Base-by-base conservation (phyloP, 2,329 filamentous ascomycete genomes). In the Cladophialophora chaetospira region DNA sequence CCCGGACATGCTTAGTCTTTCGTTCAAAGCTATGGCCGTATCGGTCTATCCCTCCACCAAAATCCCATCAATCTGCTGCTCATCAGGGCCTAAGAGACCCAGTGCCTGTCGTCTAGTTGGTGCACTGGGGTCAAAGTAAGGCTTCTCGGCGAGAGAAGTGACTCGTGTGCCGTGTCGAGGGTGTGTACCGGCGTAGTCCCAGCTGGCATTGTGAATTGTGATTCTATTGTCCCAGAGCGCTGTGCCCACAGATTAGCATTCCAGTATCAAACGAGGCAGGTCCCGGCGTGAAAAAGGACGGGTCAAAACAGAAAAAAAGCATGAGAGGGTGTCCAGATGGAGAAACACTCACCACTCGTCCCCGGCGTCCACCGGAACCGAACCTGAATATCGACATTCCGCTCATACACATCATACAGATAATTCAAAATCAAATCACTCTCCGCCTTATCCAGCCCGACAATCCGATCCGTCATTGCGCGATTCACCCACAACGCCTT, bases 101-200 rank as follows among this genome's bases (percentile, higher is more conserved):
- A 90, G 70, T 0, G 83, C 85, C 64, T 89, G 77, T 59, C 88
- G 77, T 45, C 87, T 79, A 0, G 85, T 87, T 0, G 86, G 86
- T 1, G 87, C 87, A 8, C 79, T 73, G 0, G 80, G 72, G 51
- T 87, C 80, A 64, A 88, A 90, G 65, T 79, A 86, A n/a, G 88
- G 88, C 75, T 85, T 85, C 73, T 91, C 88, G 0, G 85, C 88
- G 49, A 91, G 71, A 5, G 84, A 77, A 0, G 87, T 90, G 3
- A 91, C 87, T 25, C 88, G 77, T 0, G 87, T 90, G 2, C 88
- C 88, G 68, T 91, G 87, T 35, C 87, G 58, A 2, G 63, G 61
- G 52, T 61, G 52, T 11, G 55, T 53, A 13, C 59, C 63, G 35
- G 55, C 62, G 52, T 65, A 64, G 43, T 65, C 62, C 63, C 57